Conservation (phyloP, 371 early-diverging fungal genomes). For the Mortierella sp. region DNA sequence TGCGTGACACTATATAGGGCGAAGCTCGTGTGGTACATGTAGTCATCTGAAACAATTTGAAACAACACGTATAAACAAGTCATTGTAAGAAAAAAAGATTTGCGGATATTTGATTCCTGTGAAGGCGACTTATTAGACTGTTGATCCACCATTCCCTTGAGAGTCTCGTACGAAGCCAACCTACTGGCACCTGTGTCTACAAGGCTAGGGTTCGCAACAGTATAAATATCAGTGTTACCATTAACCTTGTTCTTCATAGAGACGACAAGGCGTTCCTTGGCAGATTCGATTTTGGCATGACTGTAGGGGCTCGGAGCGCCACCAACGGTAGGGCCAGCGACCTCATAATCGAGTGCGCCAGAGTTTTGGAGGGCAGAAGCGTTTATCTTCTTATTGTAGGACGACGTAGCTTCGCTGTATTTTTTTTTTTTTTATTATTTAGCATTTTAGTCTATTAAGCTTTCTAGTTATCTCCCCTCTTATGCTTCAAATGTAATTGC, state of each 20-base stretch:
- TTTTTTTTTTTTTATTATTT: no score
- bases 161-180: not conserved
- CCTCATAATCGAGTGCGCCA: constrained; percentile 1
- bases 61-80: not conserved
- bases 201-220: not conserved
- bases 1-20: not conserved
- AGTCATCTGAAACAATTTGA: not conserved
- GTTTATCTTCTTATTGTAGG: constrained; percentile 54
- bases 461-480: not conserved
- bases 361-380: constrained; percentile 61
- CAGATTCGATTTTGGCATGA: constrained; percentile 23
- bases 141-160: not conserved
- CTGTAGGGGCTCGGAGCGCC: constrained; percentile 22
- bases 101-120: not conserved
- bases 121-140: not conserved
- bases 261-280: constrained; percentile 29
- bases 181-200: not conserved
- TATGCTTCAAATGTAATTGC: constrained; percentile 4
- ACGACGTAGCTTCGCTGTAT: constrained; percentile 18
- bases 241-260: not conserved
- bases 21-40: not conserved
- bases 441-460: no score
- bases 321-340: constrained; percentile 38
- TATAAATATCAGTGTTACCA: not conserved
- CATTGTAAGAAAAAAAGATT: no score